phyloP scores from a whole-genome alignment of 495 filamentous ascomycete species.

The Copromyces sp. region DNA sequence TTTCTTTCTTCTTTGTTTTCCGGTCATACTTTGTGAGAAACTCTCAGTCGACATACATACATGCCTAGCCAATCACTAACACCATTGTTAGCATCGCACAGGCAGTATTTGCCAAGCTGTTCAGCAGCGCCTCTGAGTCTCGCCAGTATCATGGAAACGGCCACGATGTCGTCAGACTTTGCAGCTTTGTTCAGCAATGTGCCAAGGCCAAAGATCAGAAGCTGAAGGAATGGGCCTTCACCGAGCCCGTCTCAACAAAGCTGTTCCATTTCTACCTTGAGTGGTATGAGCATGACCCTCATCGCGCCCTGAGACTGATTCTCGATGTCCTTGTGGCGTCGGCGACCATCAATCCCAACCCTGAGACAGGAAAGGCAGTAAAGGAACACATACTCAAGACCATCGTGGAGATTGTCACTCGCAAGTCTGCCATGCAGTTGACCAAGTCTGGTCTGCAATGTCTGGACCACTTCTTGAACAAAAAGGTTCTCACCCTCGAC shows the following conservation, averaged over 20 bases:
- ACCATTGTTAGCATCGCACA: slow-evolving; percentile 15
- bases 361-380: slow-evolving; percentile 21
- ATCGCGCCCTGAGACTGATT: slow-evolving; percentile 66
- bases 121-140: slow-evolving; percentile 36
- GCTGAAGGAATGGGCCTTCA: slow-evolving; percentile 37
- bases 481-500: slow-evolving; percentile 34
- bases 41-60: neutral
- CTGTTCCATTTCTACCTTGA: slow-evolving; percentile 63
- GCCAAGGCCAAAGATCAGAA: slow-evolving; percentile 32
- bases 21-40: neutral
- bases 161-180: slow-evolving; percentile 41
- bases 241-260: slow-evolving; percentile 41
- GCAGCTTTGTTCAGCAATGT: slow-evolving; percentile 45
- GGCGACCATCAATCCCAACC: slow-evolving; percentile 38
- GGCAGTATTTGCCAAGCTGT: slow-evolving; percentile 27
- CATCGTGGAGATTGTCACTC: slow-evolving; percentile 39
- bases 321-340: slow-evolving; percentile 48
- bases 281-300: slow-evolving; percentile 62
- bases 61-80: neutral
- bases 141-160: slow-evolving; percentile 23
- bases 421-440: slow-evolving; percentile 38
- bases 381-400: slow-evolving; percentile 30
- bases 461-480: slow-evolving; percentile 49
- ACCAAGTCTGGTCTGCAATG: slow-evolving; percentile 55
- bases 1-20: neutral